Conservation (phyloP, 306 rosid species). For the Cicer chorassanicum region DNA sequence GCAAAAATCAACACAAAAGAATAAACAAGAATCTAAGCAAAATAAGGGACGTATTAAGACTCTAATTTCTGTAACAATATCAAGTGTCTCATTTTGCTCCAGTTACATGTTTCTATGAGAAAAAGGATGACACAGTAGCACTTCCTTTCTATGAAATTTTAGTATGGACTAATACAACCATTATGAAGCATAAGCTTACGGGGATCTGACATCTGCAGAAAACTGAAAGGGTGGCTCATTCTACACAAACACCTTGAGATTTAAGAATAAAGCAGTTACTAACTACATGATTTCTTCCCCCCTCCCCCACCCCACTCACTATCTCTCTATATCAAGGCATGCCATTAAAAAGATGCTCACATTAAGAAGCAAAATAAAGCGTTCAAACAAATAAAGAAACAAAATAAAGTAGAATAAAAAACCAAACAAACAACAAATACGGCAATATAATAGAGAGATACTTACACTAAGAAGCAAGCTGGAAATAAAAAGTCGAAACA, state of each 20-base stretch:
- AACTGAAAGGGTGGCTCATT: conserved; percentile 1
- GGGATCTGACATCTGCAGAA: conserved; percentile 24
- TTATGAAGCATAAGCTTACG: neutral
- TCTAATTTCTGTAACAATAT: conserved; percentile 27
- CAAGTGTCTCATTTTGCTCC: conserved; percentile 29
- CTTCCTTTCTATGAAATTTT: conserved; percentile 1
- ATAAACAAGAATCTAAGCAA: conserved; percentile 27
- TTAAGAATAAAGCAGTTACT: conserved; percentile 6
- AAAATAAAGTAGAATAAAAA: conserved; percentile 14
- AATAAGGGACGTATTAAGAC: conserved; percentile 13
- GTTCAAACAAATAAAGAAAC: conserved; percentile 14
- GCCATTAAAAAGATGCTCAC: neutral
- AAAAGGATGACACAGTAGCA: conserved; percentile 18
- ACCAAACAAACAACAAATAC: conserved; percentile 13
- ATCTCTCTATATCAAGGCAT: conserved; percentile 22
- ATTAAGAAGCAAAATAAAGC: neutral
- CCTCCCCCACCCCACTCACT: neutral
- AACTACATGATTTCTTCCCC: conserved; percentile 11
- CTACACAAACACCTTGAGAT: conserved; percentile 20
- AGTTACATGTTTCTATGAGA: neutral
- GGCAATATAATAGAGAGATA: conserved; percentile 29
- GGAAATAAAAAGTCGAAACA: conserved; percentile 80
- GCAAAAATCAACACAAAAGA: conserved; percentile 40
- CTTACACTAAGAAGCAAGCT: conserved; percentile 94
- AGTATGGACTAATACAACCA: conserved; percentile 13